phyloP scores from a whole-genome alignment of 805 yeast genomes.

The Zygoascus bituminiphila region DNA sequence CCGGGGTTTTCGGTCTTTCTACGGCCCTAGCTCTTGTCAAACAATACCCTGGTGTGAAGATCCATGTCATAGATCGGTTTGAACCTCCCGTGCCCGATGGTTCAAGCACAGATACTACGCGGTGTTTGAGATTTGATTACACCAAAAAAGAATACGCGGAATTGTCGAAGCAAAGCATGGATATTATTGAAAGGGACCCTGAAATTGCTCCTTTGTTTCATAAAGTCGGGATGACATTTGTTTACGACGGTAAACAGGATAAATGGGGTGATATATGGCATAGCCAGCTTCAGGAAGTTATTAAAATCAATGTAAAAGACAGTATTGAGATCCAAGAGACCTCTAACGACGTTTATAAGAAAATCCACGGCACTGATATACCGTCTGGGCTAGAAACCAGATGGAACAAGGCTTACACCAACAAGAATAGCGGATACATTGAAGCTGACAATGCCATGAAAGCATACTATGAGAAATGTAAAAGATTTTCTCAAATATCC shows the following conservation, averaged over 20 bases:
- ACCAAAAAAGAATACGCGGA: not conserved
- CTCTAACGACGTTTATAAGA: not conserved
- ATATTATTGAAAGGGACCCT: not conserved
- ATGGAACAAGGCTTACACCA: slow-evolving; percentile 4
- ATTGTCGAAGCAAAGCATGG: not conserved
- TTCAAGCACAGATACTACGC: slow-evolving; percentile 3
- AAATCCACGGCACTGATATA: not conserved
- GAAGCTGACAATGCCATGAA: slow-evolving; percentile 4
- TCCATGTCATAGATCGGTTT: slow-evolving; percentile 1
- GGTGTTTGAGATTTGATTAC: slow-evolving; percentile 3
- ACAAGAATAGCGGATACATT: slow-evolving; percentile 1
- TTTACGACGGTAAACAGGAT: slow-evolving; percentile 3
- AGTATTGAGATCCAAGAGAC: not conserved
- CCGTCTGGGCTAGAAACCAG: not conserved
- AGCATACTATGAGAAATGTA: slow-evolving; percentile 1
- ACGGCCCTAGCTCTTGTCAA: slow-evolving; percentile 6
- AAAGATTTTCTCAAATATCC: not conserved
- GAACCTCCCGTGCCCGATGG: slow-evolving; percentile 5
- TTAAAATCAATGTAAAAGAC: not conserved
- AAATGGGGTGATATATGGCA: slow-evolving; percentile 3
- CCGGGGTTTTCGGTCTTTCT: slow-evolving; percentile 16
- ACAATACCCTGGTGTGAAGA: not conserved
- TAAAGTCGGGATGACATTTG: slow-evolving; percentile 4
- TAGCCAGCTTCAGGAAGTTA: not conserved
- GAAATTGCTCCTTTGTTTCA: slow-evolving; percentile 1